phyloP scores from a whole-genome alignment of 2,329 filamentous ascomycete genomes.

The Tolypocladium cylindrosporum region DNA sequence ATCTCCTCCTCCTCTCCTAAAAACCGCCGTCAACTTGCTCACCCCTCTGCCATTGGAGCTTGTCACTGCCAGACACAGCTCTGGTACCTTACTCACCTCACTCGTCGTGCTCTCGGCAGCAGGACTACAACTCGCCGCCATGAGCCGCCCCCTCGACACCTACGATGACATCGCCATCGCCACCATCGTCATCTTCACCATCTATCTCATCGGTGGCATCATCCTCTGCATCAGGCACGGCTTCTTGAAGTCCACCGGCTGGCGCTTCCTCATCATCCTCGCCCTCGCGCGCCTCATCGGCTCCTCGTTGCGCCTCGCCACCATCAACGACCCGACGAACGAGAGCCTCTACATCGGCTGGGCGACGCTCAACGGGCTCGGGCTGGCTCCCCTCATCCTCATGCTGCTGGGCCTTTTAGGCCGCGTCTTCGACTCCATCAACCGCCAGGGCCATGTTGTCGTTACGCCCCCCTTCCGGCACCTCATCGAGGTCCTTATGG shows the following conservation, averaged over 20 bases:
- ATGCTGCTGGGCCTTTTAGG: constrained; percentile 21
- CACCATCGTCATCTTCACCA: constrained; percentile 18
- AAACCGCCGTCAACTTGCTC: too few species aligned
- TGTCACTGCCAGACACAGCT: background rate
- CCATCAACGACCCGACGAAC: constrained; percentile 40
- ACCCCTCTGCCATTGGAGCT: background rate
- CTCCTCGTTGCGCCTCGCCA: constrained; percentile 32
- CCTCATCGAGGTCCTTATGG: constrained; percentile 30
- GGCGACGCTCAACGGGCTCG: constrained; percentile 20
- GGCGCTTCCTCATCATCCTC: constrained; percentile 49
- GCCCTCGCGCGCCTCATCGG: constrained; percentile 47
- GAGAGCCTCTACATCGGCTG: constrained; percentile 21
- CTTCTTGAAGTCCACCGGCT: constrained; percentile 49
- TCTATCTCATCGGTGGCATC: constrained; percentile 17
- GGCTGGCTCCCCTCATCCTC: constrained; percentile 37
- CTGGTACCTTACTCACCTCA: background rate
- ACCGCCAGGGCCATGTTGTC: constrained; percentile 21
- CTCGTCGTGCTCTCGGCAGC: background rate
- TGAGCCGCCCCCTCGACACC: constrained; percentile 12
- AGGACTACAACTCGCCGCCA: background rate
- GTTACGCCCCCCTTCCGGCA: constrained; percentile 19
- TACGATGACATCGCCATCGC: constrained; percentile 23
- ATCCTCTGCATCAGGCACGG: constrained; percentile 36
- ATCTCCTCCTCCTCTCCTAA: background rate
- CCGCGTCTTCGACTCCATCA: constrained; percentile 36